Conservation (phyloP, 1,284 basidiomycete genomes). For the Apiotrichum mycotoxinovorans region DNA sequence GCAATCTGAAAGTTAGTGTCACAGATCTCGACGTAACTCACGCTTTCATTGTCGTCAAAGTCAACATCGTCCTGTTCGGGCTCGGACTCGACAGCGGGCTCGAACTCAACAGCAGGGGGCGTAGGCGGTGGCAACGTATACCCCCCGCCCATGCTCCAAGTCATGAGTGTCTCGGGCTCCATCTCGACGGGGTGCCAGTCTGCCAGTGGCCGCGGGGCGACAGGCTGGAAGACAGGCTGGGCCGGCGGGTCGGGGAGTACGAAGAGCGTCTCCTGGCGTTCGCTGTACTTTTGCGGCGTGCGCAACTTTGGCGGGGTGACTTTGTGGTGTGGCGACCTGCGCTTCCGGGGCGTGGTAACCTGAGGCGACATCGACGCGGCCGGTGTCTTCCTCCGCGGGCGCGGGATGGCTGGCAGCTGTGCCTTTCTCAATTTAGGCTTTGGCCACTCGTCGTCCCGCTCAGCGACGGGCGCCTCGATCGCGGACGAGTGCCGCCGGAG, state of each 20-base stretch:
- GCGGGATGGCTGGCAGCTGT: background rate
- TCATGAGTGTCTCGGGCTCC: constrained; percentile 40
- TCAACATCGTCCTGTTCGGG: background rate
- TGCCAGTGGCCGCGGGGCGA: background rate
- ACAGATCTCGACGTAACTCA: constrained; percentile 5
- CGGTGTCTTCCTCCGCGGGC: background rate
- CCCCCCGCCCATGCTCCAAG: constrained; percentile 31
- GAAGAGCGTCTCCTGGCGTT: constrained; percentile 25
- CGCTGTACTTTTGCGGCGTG: constrained; percentile 7
- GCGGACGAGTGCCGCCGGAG: constrained; percentile 15
- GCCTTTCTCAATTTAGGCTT: background rate
- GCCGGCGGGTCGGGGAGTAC: constrained; percentile 23
- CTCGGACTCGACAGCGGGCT: background rate
- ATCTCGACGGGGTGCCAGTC: constrained; percentile 33
- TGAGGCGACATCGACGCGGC: background rate
- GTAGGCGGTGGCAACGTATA: background rate
- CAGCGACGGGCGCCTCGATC: constrained; percentile 4
- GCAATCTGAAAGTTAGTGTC: constrained; percentile 23
- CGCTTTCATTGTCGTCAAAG: constrained; percentile 21
- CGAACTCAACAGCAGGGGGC: background rate
- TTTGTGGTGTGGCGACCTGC: constrained; percentile 18
- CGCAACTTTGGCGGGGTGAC: constrained; percentile 28
- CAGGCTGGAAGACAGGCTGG: constrained; percentile 19
- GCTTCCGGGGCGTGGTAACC: constrained; percentile 10
- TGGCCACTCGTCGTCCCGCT: constrained; percentile 8